A percentile compares a stretch with the other conserved stretches of the same genome.
These are phyloP conservation scores for Vitis hybrid DNA, from an alignment of 177 flowering plant species.

Conservation along the genomic window DNA sequence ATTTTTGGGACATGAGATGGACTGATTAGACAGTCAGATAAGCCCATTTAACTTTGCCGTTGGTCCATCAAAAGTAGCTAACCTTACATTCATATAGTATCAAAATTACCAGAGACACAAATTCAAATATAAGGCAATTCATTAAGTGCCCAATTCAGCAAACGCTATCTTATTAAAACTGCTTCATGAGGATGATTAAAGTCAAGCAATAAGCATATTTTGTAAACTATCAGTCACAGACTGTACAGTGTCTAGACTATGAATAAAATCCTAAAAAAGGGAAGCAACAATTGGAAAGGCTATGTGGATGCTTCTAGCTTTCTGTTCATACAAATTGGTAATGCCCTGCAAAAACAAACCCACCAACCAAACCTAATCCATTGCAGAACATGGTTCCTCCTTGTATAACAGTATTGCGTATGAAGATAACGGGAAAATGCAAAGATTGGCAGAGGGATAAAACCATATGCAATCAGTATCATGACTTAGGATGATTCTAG, in stretches of 20 bases:
- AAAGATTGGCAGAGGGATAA: slow-evolving; percentile 8
- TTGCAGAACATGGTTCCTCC: slow-evolving; percentile 24
- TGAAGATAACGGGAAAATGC: slow-evolving; percentile 2
- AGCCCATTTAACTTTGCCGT: background rate
- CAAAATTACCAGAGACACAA: background rate
- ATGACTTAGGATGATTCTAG: slow-evolving; percentile 17
- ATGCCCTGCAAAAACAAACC: slow-evolving; percentile 22
- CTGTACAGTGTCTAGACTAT: slow-evolving; percentile 32
- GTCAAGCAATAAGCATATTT: slow-evolving; percentile 27
- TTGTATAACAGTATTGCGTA: slow-evolving; percentile 30
- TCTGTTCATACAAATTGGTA: slow-evolving; percentile 29
- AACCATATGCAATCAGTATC: slow-evolving; percentile 27
- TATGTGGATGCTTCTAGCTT: slow-evolving; percentile 20
- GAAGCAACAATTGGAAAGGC: slow-evolving; percentile 15
- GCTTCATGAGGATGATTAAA: slow-evolving; percentile 11
- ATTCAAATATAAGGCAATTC: background rate
- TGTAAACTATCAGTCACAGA: slow-evolving; percentile 18
- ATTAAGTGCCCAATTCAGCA: slow-evolving; percentile 8
- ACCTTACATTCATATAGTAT: background rate
- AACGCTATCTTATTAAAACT: slow-evolving; percentile 27
- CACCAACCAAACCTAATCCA: slow-evolving; percentile 6
- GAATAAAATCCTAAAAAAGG: slow-evolving; percentile 9
- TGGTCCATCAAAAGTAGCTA: background rate
- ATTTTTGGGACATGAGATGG: background rate
- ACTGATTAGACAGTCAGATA: background rate